phyloP scores from a whole-genome alignment of 352 stramenopile species.

The Blastocystis sp. region DNA sequence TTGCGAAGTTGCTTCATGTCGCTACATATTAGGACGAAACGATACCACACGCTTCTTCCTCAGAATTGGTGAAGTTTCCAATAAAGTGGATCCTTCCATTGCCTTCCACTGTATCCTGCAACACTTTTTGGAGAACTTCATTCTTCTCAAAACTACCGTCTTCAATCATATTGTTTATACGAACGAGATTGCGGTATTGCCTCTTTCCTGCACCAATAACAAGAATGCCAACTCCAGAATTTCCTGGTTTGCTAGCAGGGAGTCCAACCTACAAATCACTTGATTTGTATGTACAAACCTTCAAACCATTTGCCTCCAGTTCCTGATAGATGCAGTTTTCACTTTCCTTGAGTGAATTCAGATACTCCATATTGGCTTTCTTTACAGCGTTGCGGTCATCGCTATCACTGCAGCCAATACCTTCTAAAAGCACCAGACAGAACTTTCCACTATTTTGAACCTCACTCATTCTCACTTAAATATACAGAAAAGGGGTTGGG shows the following conservation, averaged over 20 bases:
- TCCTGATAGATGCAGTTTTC: slow-evolving; percentile 11
- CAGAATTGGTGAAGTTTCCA: neutral
- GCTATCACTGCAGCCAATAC: neutral
- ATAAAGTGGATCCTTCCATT: neutral
- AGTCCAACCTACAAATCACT: neutral
- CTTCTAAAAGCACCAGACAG: slow-evolving; percentile 19
- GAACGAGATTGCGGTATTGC: neutral
- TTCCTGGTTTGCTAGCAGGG: neutral
- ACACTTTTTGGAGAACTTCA: neutral
- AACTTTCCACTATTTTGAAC: neutral
- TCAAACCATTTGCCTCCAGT: neutral
- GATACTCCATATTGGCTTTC: neutral
- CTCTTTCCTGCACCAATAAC: slow-evolving; percentile 20
- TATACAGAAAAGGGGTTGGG: neutral
- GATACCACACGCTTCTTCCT: neutral
- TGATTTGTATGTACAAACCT: neutral
- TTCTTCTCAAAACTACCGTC: neutral
- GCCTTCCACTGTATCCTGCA: neutral
- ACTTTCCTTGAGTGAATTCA: neutral
- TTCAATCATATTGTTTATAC: neutral
- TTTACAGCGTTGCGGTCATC: neutral
- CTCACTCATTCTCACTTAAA: neutral
- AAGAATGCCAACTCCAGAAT: neutral
- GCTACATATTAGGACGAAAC: neutral
- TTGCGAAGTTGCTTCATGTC: neutral